Conservation (phyloP, 2,329 filamentous ascomycete species). For the Elsinoe ampelina region DNA sequence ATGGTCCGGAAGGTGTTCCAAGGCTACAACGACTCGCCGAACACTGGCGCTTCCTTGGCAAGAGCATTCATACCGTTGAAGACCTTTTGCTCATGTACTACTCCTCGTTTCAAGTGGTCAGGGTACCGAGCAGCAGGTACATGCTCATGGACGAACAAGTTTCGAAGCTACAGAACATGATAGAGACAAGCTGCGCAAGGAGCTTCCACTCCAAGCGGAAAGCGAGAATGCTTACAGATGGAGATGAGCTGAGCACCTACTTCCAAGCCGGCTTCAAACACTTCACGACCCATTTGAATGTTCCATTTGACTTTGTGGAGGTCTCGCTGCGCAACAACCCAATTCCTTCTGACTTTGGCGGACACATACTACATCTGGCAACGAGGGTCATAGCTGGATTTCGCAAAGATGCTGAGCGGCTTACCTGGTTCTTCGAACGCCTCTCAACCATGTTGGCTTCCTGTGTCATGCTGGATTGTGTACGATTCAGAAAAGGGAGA, state of each 20-base stretch:
- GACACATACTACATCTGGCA: slow-evolving; percentile 42
- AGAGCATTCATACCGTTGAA: slow-evolving; percentile 35
- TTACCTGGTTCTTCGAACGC: slow-evolving; percentile 34
- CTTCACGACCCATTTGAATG: slow-evolving; percentile 36
- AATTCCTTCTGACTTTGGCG: slow-evolving; percentile 40
- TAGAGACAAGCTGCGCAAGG: slow-evolving; percentile 33
- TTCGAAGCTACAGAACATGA: slow-evolving; percentile 36
- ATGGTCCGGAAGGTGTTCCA: slow-evolving; percentile 26
- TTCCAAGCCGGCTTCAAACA: slow-evolving; percentile 44
- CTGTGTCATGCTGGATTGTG: slow-evolving; percentile 42
- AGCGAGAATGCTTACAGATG: slow-evolving; percentile 40
- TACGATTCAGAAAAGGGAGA: slow-evolving; percentile 30
- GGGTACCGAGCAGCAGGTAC: slow-evolving; percentile 38
- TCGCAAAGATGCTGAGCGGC: slow-evolving; percentile 23
- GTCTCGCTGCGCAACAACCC: slow-evolving; percentile 38
- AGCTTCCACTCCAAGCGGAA: slow-evolving; percentile 36
- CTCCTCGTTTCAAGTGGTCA: slow-evolving; percentile 38
- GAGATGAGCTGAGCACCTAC: slow-evolving; percentile 39
- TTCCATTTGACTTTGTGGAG: slow-evolving; percentile 44
- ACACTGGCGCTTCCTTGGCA: slow-evolving; percentile 35
- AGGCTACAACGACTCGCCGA: slow-evolving; percentile 32
- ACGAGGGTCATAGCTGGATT: slow-evolving; percentile 31
- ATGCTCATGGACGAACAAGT: slow-evolving; percentile 44
- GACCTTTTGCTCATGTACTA: slow-evolving; percentile 45
- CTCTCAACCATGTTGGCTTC: slow-evolving; percentile 43